A percentile compares a stretch with the other conserved stretches of the same genome.
Evolutionary conservation across 2,329 filamentous ascomycete genomes (phyloP).

Genomic region (Alternaria ethzedia): DNA sequence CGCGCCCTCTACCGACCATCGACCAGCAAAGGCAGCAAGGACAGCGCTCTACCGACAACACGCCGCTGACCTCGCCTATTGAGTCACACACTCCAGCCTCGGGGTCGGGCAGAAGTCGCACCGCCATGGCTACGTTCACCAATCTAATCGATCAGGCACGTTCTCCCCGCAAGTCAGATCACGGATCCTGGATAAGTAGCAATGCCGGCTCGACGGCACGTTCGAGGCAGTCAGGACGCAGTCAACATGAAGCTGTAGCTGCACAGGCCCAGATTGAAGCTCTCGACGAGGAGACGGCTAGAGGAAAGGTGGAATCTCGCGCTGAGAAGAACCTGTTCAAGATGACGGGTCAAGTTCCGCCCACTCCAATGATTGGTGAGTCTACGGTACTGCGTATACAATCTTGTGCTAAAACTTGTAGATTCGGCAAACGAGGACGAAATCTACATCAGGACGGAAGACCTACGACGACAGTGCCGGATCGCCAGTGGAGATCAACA

Average conservation of each 20-base stretch:
- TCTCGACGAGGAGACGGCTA: slow-evolving; percentile 43
- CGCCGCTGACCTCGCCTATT: slow-evolving; percentile 18
- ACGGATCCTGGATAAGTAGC: slow-evolving; percentile 18
- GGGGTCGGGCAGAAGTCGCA: slow-evolving; percentile 22
- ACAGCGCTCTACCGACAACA: slow-evolving; percentile 7
- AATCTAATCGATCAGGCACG: slow-evolving; percentile 33
- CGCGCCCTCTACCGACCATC: slow-evolving; percentile 17
- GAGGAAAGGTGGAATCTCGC: slow-evolving; percentile 50
- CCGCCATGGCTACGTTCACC: slow-evolving; percentile 30
- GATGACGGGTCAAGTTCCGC: slow-evolving; percentile 40
- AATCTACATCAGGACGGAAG: slow-evolving; percentile 26
- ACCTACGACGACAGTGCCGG: slow-evolving; percentile 28
- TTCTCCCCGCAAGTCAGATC: slow-evolving; percentile 32
- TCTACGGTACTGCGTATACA: neutral
- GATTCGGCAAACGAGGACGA: slow-evolving; percentile 13
- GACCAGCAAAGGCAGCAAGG: slow-evolving; percentile 14
- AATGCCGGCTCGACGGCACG: slow-evolving; percentile 25
- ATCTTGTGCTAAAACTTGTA: neutral
- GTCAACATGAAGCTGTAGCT: slow-evolving; percentile 18
- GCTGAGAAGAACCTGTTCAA: slow-evolving; percentile 45
- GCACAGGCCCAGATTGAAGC: slow-evolving; percentile 22
- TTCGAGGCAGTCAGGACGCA: slow-evolving; percentile 32
- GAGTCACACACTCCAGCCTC: slow-evolving; percentile 20
- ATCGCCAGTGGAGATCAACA: slow-evolving; percentile 19
- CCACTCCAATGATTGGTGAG: slow-evolving; percentile 29